Evolutionary conservation across 2,329 filamentous ascomycete genomes (phyloP), one percentile per base, ranked within the genome.

Genomic region (Pestalotiopsis fici): DNA sequence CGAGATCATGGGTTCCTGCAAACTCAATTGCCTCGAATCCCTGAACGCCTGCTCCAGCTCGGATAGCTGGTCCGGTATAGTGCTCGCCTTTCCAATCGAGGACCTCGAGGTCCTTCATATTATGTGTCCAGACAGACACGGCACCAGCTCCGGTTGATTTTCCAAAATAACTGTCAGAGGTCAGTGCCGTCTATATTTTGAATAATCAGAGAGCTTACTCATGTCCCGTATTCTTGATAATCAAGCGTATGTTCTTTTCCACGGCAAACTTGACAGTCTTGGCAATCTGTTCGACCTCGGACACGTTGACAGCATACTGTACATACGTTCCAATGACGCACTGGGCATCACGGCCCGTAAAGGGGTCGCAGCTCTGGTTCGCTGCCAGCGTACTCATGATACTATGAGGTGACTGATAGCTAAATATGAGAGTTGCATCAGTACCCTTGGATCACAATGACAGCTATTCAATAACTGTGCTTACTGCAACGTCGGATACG

Each of bases 181-280:
- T 65, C 66, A 64, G 21, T 21, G 27, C n/a, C n/a, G 28, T 43
- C 64, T 59, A 83, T 81, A 73, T 85, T 82, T 1, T 82, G 82
- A 2, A 82, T 83, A 68, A 83, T 83, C 66, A n/a, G 25, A 13
- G 75, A 6, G 77, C 69, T 57, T 74, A 80, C 65, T 82, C 70
- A 23, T 74, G 71, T 23, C 83, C 84, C 0, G 84, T 87, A 76
- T 86, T 84, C 28, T 71, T 72, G 54, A 74, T 67, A 9, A 69
- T 43, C 2, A 74, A 54, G 2, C 70, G 55, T 23, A 73, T 67
- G 21, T 72, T 70, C 23, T 69, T 68, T 15, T 67, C 37, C 18
- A 57, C 25, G 1, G 67, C 71, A 21, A 74, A 74, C 3, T 71
- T 68, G 3, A 79, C 65, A 0, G 72, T 70, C 1, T 54, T 66